phyloP scores from a whole-genome alignment of 768 basidiomycete genomes.

The Termitomyces sp. region DNA sequence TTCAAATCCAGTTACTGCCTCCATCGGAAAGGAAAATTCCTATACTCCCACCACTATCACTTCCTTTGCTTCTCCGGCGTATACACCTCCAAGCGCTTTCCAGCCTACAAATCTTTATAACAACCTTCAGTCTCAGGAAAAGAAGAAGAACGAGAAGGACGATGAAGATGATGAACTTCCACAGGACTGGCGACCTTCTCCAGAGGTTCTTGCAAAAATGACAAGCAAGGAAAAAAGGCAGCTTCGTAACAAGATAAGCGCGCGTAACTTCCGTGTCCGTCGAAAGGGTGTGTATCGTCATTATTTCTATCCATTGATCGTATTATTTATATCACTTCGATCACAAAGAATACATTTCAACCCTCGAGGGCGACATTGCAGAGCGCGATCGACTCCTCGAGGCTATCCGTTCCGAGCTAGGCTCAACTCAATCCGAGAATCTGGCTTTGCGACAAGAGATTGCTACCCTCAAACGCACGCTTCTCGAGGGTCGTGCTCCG shows the following conservation, averaged over 20 bases:
- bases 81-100: slow-evolving; percentile 11
- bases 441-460: slow-evolving; percentile 77
- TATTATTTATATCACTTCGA: slow-evolving; percentile 7
- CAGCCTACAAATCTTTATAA: slow-evolving; percentile 14
- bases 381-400: slow-evolving; percentile 89
- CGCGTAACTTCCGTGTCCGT: slow-evolving; percentile 90
- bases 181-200: slow-evolving; percentile 80
- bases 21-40: slow-evolving; percentile 22
- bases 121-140: background rate
- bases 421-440: slow-evolving; percentile 76
- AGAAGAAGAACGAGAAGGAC: slow-evolving; percentile 19
- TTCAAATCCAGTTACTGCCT: slow-evolving; percentile 14
- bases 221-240: slow-evolving; percentile 94
- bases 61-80: slow-evolving; percentile 10
- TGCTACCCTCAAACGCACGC: slow-evolving; percentile 62
- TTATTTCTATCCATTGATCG: slow-evolving; percentile 6
- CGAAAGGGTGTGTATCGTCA: slow-evolving; percentile 64
- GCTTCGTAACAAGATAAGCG: slow-evolving; percentile 93
- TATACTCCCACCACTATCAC: slow-evolving; percentile 21
- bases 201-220: slow-evolving; percentile 95
- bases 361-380: slow-evolving; percentile 89
- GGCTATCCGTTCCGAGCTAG: slow-evolving; percentile 80
- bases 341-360: slow-evolving; percentile 81
- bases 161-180: slow-evolving; percentile 51
- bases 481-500: slow-evolving; percentile 61